Evolutionary conservation across 495 filamentous ascomycete genomes (phyloP), one percentile per base, ranked within the genome.

Genomic region (Darksidea phi): DNA sequence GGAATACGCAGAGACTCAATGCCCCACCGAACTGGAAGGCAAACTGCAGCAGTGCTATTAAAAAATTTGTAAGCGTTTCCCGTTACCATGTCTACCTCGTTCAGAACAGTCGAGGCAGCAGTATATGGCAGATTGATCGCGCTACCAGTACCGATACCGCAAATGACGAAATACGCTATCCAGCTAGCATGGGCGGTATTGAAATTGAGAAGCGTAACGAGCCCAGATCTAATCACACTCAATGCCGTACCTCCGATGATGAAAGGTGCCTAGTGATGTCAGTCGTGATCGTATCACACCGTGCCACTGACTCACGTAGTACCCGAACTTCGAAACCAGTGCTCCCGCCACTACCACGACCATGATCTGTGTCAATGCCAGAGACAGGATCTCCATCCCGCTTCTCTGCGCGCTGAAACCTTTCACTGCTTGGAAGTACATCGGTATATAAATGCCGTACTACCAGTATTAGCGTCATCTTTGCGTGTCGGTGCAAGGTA

Each of bases 311-410:
- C 60, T 28, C 52, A 63, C 60, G 76, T 94, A 95, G 73, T 94
- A 91, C 3, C 91, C 91, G 42, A 84, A 72, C 0, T 75, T 67
- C 0, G 84, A 84, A 50, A 89, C 81, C 11, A 79, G 60, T 1
- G 70, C 75, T n/a, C 91, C 90, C 0, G 79, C 71, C 1, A 84
- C 17, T 10, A 94, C 75, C 1, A 84, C 83, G 38, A 80, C 63
- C 18, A 91, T 47, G 23, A 63, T 50, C 23, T 59, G 43, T 4
- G 59, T 11, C 11, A 67, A 26, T 12, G 54, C 59, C 6, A 63
- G 23, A 26, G 60, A 1, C 17, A 63, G 46, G 20, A 52, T 15
- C 12, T 59, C 18, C 23, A 52, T 43, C 6, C 64, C 64, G 41
- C 62, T 64, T 25, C 41, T 25, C 6, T 25, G 12, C 1, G 64